Conservation (phyloP, 257 asterid species). For the Solanum clarkiae region DNA sequence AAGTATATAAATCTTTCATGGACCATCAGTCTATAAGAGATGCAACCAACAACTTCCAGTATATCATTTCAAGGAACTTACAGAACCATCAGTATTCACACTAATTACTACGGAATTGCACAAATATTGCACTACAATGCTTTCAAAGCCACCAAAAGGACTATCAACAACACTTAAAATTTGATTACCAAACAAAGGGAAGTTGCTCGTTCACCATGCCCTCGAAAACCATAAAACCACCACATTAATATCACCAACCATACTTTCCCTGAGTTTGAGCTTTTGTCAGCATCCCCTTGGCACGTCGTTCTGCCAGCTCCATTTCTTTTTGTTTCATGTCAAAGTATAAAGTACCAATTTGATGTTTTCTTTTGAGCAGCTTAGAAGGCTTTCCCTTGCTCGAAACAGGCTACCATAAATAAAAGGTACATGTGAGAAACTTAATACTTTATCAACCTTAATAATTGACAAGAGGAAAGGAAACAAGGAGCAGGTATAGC, state of each 20-base stretch:
- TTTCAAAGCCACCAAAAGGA: background rate
- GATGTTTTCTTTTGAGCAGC: constrained; percentile 94
- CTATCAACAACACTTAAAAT: background rate
- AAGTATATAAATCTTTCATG: background rate
- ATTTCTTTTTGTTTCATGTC: constrained; percentile 80
- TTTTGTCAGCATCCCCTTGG: constrained; percentile 73
- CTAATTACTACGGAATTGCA: background rate
- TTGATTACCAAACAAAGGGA: background rate
- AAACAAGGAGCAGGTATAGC: background rate
- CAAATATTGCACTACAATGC: background rate
- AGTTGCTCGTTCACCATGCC: background rate
- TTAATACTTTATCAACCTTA: background rate
- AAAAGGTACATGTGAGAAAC: background rate
- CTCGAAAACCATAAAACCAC: background rate
- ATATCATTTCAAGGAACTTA: background rate
- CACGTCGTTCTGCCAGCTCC: constrained; percentile 81
- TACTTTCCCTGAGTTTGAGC: constrained; percentile 97
- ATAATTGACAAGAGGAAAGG: background rate
- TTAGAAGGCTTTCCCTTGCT: constrained; percentile 84
- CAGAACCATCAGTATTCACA: background rate
- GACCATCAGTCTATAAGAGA: background rate
- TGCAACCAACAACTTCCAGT: background rate
- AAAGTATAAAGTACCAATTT: constrained; percentile 56
- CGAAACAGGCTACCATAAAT: constrained; percentile 57
- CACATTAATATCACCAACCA: constrained; percentile 52